phyloP scores from a whole-genome alignment of 176 grass and related monocot species.

The Ensete glaucum region DNA sequence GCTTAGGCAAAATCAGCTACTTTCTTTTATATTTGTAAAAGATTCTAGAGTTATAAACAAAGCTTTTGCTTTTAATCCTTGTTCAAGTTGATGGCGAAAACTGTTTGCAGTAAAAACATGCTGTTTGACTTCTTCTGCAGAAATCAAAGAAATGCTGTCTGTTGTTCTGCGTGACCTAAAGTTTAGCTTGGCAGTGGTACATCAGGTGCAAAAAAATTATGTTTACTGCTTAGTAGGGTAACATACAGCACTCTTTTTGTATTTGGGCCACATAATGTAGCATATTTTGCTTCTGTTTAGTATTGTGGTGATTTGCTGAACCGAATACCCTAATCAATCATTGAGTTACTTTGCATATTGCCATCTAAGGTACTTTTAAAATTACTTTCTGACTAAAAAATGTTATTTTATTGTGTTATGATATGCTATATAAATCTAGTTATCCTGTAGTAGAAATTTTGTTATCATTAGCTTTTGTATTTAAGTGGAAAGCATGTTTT shows the following conservation, averaged over 20 bases:
- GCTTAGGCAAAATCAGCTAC: background rate
- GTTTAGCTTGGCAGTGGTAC: slow-evolving; percentile 78
- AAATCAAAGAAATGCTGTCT: slow-evolving; percentile 92
- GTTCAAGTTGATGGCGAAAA: background rate
- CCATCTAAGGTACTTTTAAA: background rate
- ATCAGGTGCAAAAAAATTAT: slow-evolving; percentile 46
- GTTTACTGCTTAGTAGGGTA: background rate
- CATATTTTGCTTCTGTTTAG: background rate
- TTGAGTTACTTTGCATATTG: background rate
- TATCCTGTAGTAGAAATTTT: background rate
- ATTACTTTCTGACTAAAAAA: background rate
- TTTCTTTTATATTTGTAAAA: background rate
- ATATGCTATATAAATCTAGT: background rate
- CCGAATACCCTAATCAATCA: background rate
- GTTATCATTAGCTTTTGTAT: background rate
- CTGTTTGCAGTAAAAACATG: background rate
- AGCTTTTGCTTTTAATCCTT: background rate
- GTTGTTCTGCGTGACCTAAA: slow-evolving; percentile 66
- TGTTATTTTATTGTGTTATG: background rate
- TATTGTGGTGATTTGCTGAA: background rate
- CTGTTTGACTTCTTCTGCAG: slow-evolving; percentile 27
- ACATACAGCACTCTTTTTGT: background rate
- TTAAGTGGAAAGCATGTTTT: background rate
- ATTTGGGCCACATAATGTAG: background rate
- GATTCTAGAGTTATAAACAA: background rate